Conservation (phyloP, 352 stramenopile genomes). For the Globisporangium abappressorium region DNA sequence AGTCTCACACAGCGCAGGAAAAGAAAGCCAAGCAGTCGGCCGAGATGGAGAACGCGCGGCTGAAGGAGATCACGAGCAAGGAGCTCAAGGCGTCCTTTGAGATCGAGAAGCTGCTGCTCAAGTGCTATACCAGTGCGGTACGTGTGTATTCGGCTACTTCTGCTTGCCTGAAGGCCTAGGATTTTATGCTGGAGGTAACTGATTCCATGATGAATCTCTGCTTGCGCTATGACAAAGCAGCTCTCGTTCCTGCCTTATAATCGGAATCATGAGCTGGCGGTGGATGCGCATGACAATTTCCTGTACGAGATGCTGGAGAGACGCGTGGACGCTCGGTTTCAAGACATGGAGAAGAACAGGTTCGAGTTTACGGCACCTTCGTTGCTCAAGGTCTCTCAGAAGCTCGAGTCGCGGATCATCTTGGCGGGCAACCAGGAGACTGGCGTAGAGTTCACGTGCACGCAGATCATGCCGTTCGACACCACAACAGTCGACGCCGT, state of each 20-base stretch:
- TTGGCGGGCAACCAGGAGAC: constrained; percentile 5
- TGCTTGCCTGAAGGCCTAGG: neutral
- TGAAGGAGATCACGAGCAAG: constrained; percentile 9
- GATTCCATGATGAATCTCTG: neutral
- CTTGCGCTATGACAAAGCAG: neutral
- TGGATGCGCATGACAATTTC: constrained; percentile 9
- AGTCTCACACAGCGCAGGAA: neutral
- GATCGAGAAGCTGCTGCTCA: constrained; percentile 17
- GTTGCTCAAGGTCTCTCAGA: neutral
- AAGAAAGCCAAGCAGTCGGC: neutral
- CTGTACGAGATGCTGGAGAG: constrained; percentile 16
- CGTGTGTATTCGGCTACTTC: neutral
- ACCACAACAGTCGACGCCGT: constrained; percentile 2
- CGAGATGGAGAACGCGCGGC: constrained; percentile 12
- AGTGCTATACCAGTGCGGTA: constrained; percentile 15
- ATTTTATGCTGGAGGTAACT: neutral
- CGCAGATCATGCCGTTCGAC: constrained; percentile 12
- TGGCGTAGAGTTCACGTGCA: constrained; percentile 14
- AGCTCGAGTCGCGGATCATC: constrained; percentile 12
- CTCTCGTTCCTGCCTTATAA: constrained; percentile 9
- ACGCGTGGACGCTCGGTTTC: neutral
- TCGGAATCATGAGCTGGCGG: constrained; percentile 5
- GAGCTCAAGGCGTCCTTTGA: constrained; percentile 8
- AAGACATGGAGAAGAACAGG: neutral
- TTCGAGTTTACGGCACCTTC: constrained; percentile 4